Evolutionary conservation across 257 asterid genomes (phyloP).

Genomic region (Penstemon eatonii): DNA sequence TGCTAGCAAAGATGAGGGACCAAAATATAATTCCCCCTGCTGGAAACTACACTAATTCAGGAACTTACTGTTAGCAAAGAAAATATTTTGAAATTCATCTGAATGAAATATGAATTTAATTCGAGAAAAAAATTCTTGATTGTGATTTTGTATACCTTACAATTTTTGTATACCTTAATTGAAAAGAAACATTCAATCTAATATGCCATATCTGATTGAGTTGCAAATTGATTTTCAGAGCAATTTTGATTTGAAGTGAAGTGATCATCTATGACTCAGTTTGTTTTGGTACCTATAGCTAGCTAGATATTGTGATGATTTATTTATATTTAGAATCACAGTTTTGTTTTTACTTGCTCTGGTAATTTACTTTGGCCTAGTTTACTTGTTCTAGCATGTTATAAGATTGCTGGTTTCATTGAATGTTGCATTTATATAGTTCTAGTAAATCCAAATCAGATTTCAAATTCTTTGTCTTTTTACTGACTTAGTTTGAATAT

Average conservation of each 20-base stretch:
- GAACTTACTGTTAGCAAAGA: too few relatives aligned
- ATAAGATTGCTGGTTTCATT: slow-evolving; percentile 4
- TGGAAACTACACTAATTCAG: too few relatives aligned
- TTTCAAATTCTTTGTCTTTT: background rate
- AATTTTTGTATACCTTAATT: too few relatives aligned
- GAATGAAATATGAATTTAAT: too few relatives aligned
- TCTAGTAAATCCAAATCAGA: background rate
- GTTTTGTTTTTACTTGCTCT: slow-evolving; percentile 12
- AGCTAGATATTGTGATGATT: background rate
- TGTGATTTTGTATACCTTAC: too few relatives aligned
- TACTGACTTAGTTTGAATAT: background rate
- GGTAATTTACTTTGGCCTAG: background rate
- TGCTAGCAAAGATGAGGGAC: too few relatives aligned
- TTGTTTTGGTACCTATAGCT: slow-evolving; percentile 24
- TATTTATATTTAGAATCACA: slow-evolving; percentile 4
- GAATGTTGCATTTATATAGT: background rate
- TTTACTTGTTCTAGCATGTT: slow-evolving; percentile 12
- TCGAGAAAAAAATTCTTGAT: too few relatives aligned
- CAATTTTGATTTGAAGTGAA: background rate
- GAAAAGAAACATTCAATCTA: too few relatives aligned
- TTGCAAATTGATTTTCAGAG: slow-evolving; percentile 7
- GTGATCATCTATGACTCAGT: slow-evolving; percentile 9
- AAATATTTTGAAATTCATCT: too few relatives aligned
- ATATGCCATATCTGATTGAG: background rate
- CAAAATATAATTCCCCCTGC: too few relatives aligned